Evolutionary conservation across 2,329 filamentous ascomycete species (phyloP).

Genomic region (Ascochyta lentis): DNA sequence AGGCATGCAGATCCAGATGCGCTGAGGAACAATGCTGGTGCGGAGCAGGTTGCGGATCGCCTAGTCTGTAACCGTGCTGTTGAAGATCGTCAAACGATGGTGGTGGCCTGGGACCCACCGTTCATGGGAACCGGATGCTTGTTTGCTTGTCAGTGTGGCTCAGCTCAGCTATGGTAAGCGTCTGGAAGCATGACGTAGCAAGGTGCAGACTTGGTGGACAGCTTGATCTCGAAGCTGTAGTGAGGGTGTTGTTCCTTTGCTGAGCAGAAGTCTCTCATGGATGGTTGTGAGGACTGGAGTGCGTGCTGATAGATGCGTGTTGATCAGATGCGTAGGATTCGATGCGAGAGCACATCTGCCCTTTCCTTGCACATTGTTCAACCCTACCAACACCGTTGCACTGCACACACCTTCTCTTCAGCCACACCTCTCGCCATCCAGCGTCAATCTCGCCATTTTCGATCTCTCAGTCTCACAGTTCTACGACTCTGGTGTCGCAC

Average conservation of each 20-base stretch:
- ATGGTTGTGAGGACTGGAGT: not conserved
- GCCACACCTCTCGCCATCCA: constrained; percentile 2
- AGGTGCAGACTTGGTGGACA: not conserved
- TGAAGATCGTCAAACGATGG: constrained; percentile 31
- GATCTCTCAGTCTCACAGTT: not conserved
- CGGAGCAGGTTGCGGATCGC: constrained; percentile 26
- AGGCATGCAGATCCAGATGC: constrained; percentile 20
- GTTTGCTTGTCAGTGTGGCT: constrained; percentile 16
- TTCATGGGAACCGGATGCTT: constrained; percentile 9
- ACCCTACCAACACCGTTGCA: not conserved
- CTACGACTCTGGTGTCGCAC: constrained; percentile 4
- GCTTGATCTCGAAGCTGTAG: not conserved
- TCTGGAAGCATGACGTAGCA: not conserved
- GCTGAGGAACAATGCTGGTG: constrained; percentile 28
- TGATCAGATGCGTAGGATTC: not conserved
- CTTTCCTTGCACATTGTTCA: not conserved
- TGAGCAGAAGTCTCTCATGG: no score
- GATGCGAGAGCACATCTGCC: not conserved
- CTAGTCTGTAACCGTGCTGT: constrained; percentile 31
- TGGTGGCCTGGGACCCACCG: constrained; percentile 17
- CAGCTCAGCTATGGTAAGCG: not conserved
- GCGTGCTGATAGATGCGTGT: not conserved
- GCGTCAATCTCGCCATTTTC: not conserved
- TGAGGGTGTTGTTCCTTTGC: not conserved
- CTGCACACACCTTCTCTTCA: constrained; percentile 1